Evolutionary conservation across 768 basidiomycete genomes (phyloP), one percentile per base, ranked within the genome.

Genomic region (Boletus tylopilopsis): DNA sequence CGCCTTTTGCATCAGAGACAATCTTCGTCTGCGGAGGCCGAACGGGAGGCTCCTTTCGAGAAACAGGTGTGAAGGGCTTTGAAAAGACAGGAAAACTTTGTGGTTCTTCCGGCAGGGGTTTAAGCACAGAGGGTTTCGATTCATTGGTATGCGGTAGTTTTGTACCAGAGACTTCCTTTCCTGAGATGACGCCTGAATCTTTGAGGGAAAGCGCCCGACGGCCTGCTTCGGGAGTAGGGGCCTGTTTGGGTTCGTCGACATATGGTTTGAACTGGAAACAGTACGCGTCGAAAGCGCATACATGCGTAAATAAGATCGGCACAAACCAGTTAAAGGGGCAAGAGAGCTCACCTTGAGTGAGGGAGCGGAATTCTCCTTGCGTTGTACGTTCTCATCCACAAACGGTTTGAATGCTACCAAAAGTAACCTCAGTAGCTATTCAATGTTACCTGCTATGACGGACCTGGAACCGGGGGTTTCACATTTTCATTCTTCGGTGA

Each of bases 211-310:
- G 72, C 8, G 64, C 82, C 9, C 70, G 71, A 22, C 74, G 71
- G 30, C 59, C 50, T 5, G 60, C 41, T 22, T 68, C 68, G 6
- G 70, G 58, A 25, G 58, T 59, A 46, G 71, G 64, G 2, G 72
- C 71, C 47, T 78, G 80, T 46, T 69, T 72, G 25, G 54, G 65
- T 37, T 79, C 76, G 47, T 88, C 85, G 9, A 80, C 71, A 56
- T 81, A 87, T 3, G 87, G 84, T 41, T 76, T 78, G 60, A 88
- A 84, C 87, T 90, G 42, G 32, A 51, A 29, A 33, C n/a, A n/a
- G 16, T 30, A 16, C 19, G 33, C 19, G 35, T 30, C 37, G 15
- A 33, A 25, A 29, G 45, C 36, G 29, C 24, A 50, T 42, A 39
- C 11, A 49, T 41, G 44, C 21, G n/a, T 54, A 25, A 62, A 41